Evolutionary conservation across 768 basidiomycete genomes (phyloP).

Genomic region (Cubamyces sp.): DNA sequence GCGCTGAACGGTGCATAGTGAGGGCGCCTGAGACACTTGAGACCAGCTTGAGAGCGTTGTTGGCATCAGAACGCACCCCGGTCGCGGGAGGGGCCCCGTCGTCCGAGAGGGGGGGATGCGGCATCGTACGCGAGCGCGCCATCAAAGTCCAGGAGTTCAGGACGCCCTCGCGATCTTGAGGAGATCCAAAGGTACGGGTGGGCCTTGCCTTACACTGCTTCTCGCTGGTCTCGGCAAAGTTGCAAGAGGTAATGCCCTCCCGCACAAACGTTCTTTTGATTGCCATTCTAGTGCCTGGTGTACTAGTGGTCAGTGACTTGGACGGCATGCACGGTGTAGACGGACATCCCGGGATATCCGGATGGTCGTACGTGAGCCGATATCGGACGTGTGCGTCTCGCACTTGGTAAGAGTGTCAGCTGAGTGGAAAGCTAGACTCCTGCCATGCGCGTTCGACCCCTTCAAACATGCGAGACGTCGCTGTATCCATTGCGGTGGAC

Average conservation of each 20-base stretch:
- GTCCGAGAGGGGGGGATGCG: no score
- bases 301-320: background rate
- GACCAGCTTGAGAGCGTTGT: no score
- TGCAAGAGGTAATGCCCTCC: no score
- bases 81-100: background rate
- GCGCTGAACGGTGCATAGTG: no score
- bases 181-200: background rate
- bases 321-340: background rate
- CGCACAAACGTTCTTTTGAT: background rate
- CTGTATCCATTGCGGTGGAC: background rate
- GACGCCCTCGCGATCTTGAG: background rate
- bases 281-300: background rate
- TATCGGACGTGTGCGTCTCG: background rate
- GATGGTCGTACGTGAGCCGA: background rate
- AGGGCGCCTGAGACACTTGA: background rate
- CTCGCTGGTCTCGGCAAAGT: background rate
- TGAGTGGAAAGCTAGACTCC: background rate
- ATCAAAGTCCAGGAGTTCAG: background rate
- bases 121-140: background rate
- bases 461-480: constrained; percentile 3
- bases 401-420: background rate
- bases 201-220: constrained; percentile 1
- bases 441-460: background rate
- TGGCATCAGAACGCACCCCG: background rate
- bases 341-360: background rate